Evolutionary conservation across 192 early-diverging fungal genomes (phyloP), one percentile per base, ranked within the genome.

Genomic region (Coemansia sp.): DNA sequence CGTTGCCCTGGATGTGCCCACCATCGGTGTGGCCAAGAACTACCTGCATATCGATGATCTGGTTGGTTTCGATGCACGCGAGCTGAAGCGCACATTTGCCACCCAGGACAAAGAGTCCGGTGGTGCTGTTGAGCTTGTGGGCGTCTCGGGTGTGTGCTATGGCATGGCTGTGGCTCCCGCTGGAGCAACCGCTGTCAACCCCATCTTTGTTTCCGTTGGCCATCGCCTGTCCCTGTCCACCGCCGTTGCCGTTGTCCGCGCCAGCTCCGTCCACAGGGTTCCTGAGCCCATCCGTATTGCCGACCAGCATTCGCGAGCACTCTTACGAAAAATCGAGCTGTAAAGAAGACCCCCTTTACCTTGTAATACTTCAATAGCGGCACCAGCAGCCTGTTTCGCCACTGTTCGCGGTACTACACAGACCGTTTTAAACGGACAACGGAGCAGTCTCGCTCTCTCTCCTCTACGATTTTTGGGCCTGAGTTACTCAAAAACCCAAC

Each of bases 211-310:
- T 6, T 91, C 89, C 11, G 57, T 83, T 15, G 95, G 95, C 6
- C 95, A 98, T 73, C 72, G 84, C 2, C 77, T 97, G 41, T 82
- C 83, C 19, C 61, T 93, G 33, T 72, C 72, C 1, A 91, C 89
- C 8, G 88, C 94, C 0, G 83, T 96, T 22, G 60, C 65, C 0
- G 41, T 98, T n/a, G 87, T 87, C 3, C 52, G 83, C 14, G 68
- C 67, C 13, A 89, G 87, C 54, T 88, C 85, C 25, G 50, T 67
- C 10, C 87, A 82, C 77, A 78, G 93, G 6, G 82, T 95, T 6
- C 94, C 94, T 0, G 95, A 98, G 67, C 95, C 95, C 6, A 93
- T 97, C 59, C 86, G 94, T 6, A 73, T 83, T 37, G 95, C 94
- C n/a, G 95, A 98, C 77, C 70, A 58, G 52, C 68, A 28, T 36